Evolutionary conservation across 257 asterid species (phyloP).

Genomic region (Sherardia arvensis): DNA sequence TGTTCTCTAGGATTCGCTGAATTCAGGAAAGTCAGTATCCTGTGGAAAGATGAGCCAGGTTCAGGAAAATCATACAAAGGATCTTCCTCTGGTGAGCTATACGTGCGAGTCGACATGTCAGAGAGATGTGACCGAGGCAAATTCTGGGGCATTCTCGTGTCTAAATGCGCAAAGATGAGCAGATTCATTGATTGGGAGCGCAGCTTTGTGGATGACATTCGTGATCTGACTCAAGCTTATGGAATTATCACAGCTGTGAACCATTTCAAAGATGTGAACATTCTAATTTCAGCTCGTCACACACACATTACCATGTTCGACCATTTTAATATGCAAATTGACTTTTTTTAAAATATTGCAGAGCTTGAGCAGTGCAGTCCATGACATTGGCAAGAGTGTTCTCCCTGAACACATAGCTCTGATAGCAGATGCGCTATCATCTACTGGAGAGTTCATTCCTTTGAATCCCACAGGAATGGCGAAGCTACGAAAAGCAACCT

Average conservation of each 20-base stretch:
- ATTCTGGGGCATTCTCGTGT: conserved; percentile 63
- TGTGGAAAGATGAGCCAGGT: conserved; percentile 60
- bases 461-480: conserved; percentile 68
- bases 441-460: conserved; percentile 73
- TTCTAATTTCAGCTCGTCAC: neutral
- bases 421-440: conserved; percentile 66
- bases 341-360: conserved; percentile 25
- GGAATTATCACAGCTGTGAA: conserved; percentile 66
- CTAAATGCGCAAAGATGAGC: conserved; percentile 48
- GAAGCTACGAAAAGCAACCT: conserved; percentile 59
- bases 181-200: conserved; percentile 83
- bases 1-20: conserved; percentile 56
- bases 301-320: neutral
- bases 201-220: conserved; percentile 83
- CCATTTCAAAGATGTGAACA: conserved; percentile 63
- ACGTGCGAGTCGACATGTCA: conserved; percentile 55
- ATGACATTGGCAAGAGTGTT: conserved; percentile 65
- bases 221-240: conserved; percentile 45
- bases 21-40: conserved; percentile 73
- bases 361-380: conserved; percentile 64
- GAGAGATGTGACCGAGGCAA: conserved; percentile 45
- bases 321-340: conserved; percentile 12
- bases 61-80: conserved; percentile 26
- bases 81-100: conserved; percentile 43
- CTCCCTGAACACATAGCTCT: conserved; percentile 72